Conservation (phyloP, 768 basidiomycete species). For the Boletus vermiculosoides region DNA sequence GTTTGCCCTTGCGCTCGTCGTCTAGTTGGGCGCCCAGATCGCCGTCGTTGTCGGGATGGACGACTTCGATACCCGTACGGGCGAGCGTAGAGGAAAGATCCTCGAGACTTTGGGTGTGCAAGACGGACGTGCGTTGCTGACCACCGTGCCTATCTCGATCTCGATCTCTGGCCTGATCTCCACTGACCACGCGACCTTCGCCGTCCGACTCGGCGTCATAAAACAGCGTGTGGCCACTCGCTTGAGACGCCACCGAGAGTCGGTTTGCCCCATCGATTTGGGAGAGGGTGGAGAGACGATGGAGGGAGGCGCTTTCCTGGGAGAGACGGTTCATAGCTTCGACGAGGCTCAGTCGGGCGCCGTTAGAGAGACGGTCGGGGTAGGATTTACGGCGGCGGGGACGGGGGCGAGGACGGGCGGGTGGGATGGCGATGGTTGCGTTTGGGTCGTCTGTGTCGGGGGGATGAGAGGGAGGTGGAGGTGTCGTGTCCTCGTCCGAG, state of each 20-base stretch:
- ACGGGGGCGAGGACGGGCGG: constrained; percentile 17
- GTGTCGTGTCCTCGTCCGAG: constrained; percentile 16
- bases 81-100: constrained; percentile 20
- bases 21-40: not conserved
- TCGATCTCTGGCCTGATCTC: not conserved
- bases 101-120: constrained; percentile 26
- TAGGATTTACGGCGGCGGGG: constrained; percentile 22
- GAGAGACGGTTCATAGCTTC: constrained; percentile 30
- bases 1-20: constrained; percentile 10
- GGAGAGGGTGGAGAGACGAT: constrained; percentile 5
- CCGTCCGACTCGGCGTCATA: constrained; percentile 19
- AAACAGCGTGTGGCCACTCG: constrained; percentile 29
- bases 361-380: constrained; percentile 25
- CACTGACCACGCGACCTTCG: not conserved
- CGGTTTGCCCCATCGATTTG: constrained; percentile 15
- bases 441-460: not conserved
- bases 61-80: constrained; percentile 20
- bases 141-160: not conserved
- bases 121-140: not conserved
- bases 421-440: not conserved
- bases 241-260: constrained; percentile 23
- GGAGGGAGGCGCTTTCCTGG: constrained; percentile 9
- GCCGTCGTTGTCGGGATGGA: not conserved
- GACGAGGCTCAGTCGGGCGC: constrained; percentile 25
- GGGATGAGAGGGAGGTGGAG: not conserved